These are phyloP conservation scores for Knufia fluminis DNA, from an alignment of 2,329 filamentous ascomycete species.

Conservation along the genomic window DNA sequence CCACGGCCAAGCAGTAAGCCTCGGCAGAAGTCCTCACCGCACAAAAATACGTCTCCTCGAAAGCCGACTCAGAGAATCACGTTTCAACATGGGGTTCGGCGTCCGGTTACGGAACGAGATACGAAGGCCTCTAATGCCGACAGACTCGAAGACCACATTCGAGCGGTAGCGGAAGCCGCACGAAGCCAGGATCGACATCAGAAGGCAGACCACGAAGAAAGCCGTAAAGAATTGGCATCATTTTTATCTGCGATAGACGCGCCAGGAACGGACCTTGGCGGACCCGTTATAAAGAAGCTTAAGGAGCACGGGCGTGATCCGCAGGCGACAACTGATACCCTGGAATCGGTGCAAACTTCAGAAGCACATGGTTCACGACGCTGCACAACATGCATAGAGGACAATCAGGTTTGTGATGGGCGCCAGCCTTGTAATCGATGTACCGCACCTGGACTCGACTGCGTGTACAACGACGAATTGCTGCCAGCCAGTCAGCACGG, in stretches of 20 bases:
- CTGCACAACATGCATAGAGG: neutral
- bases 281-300: too few relatives aligned
- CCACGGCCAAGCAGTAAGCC: neutral
- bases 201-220: neutral
- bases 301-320: too few relatives aligned
- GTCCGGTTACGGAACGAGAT: too few relatives aligned
- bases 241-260: too few relatives aligned
- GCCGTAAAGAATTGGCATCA: too few relatives aligned
- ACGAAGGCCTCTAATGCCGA: neutral
- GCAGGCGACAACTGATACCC: too few relatives aligned
- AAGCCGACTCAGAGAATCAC: too few relatives aligned
- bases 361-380: neutral
- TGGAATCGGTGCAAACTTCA: neutral
- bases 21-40: neutral
- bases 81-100: too few relatives aligned
- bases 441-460: neutral
- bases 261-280: too few relatives aligned
- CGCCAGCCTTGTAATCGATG: slow-evolving; percentile 4
- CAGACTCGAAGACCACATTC: too few relatives aligned
- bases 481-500: neutral
- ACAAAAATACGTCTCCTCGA: neutral
- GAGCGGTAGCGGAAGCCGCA: too few relatives aligned
- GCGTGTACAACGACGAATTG: neutral
- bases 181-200: neutral
- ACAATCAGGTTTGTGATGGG: slow-evolving; percentile 3